Base-by-base conservation (phyloP, 495 filamentous ascomycete species). In the Xylaria palmicola region DNA sequence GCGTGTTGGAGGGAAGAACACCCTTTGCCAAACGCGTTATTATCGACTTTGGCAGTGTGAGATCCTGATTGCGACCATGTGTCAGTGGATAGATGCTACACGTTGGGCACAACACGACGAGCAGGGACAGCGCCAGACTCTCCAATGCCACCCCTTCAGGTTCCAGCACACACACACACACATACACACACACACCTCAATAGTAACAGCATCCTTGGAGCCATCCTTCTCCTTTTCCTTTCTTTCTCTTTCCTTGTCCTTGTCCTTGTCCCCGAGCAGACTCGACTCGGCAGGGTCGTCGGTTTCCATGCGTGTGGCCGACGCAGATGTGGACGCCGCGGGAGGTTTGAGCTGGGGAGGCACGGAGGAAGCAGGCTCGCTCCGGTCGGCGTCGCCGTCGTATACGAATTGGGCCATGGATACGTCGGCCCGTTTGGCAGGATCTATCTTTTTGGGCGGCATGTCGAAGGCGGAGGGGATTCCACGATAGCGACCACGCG, bases 1-100 rank as follows among this genome's bases (percentile, higher is more conserved):
- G 89, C 1, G 94, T 97, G 69, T 97, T 96, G 6, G 93, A 85
- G 0, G 94, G 94, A n/a, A 98, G 83, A n/a, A 96, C 92, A 58
- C 91, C 89, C 81, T 98, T 98, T 2, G 93, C 94, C 6, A 98
- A 85, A 22, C 94, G 86, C 47, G 90, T 89, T 40, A 96, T 91
- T 72, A 97, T 90, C n/a, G 92, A 92, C 71, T 92, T 93, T 1
- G 94, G 94, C 19, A 98, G 87, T 39, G 84, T 89, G 57, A 96
- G 87, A 71, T 98, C 94, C 93, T 97, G 62, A 22, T 56, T n/a
- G 24, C 15, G 19, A 0, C 22, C 26, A 12, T 37, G 20, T 20
- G 39, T 60, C 12, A 36, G 48, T 40, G n/a, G n/a, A n/a, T n/a
- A n/a, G n/a, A n/a, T n/a, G n/a, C n/a, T n/a, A n/a, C n/a, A n/a